A percentile compares a stretch with the other conserved stretches of the same genome.
phyloP scores from a whole-genome alignment of 1,284 basidiomycete species.

The Apiotrichum domesticum region DNA sequence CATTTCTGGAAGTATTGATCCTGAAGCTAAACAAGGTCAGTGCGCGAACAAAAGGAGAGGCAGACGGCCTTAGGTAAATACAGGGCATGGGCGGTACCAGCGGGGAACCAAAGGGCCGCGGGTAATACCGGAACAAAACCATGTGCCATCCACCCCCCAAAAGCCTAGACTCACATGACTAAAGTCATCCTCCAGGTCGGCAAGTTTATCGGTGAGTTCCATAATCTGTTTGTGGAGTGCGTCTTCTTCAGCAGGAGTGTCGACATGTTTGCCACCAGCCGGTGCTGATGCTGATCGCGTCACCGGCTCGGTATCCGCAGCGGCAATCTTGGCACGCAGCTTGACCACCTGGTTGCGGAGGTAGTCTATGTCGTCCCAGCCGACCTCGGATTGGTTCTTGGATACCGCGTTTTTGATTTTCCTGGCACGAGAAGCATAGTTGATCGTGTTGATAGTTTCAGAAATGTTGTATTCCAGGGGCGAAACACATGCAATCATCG shows the following conservation, averaged over 20 bases:
- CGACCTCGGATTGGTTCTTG: conserved; percentile 89
- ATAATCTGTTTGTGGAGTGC: conserved; percentile 54
- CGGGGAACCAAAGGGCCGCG: not conserved
- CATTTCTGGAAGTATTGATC: conserved; percentile 40
- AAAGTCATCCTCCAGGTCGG: conserved; percentile 41
- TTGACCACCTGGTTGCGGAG: conserved; percentile 77
- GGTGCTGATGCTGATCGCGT: conserved; percentile 1
- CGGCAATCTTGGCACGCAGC: conserved; percentile 64
- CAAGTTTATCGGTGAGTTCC: conserved; percentile 15
- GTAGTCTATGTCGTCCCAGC: conserved; percentile 98
- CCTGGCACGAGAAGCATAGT: conserved; percentile 94
- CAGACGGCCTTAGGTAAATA: not conserved
- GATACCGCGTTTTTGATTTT: conserved; percentile 95
- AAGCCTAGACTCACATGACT: conserved; percentile 30
- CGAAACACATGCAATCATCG: conserved; percentile 98
- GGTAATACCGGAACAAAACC: not conserved
- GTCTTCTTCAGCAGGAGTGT: conserved; percentile 67
- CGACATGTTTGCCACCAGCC: conserved; percentile 26
- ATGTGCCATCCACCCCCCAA: not conserved
- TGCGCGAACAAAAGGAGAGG: not conserved
- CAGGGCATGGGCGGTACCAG: too few relatives aligned
- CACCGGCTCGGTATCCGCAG: conserved; percentile 53
- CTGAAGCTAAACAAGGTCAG: conserved; percentile 26
- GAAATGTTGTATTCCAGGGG: conserved; percentile 85
- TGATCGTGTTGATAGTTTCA: conserved; percentile 95